Conservation (phyloP, 2,329 filamentous ascomycete genomes). For the Hymenoscyphus fructigenus region DNA sequence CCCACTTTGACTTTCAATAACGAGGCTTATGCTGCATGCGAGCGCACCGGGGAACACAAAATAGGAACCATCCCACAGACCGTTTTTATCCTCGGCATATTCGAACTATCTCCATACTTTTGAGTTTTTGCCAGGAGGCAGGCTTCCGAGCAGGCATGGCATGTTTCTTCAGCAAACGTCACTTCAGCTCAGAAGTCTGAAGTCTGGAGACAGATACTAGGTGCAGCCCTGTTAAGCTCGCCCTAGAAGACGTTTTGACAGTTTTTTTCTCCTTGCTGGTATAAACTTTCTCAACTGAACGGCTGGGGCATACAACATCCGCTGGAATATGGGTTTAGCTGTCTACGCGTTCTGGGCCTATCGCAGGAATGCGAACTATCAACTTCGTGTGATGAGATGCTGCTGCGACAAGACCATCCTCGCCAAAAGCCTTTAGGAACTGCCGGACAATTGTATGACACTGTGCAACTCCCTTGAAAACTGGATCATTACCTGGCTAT, state of each 20-base stretch:
- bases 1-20: constrained; percentile 1
- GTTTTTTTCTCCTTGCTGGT: neutral
- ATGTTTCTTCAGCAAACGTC: neutral
- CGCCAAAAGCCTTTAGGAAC: neutral
- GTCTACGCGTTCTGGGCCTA: neutral
- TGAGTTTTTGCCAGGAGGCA: neutral
- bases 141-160: neutral
- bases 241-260: neutral
- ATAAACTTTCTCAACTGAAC: neutral
- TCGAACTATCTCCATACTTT: neutral
- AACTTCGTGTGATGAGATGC: neutral
- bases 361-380: neutral
- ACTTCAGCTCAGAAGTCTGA: neutral
- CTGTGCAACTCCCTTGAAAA: constrained; percentile 1
- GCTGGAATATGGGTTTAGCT: neutral
- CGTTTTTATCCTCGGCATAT: neutral
- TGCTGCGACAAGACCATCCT: neutral
- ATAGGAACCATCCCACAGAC: neutral
- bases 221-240: neutral
- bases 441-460: constrained; percentile 1
- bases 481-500: constrained; percentile 1
- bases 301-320: neutral
- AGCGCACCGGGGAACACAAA: neutral
- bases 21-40: neutral
- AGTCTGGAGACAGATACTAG: neutral